A percentile compares a stretch with the other conserved stretches of the same genome.
Conservation (phyloP, 352 stramenopile species). For the Aphanomyces invadans region DNA sequence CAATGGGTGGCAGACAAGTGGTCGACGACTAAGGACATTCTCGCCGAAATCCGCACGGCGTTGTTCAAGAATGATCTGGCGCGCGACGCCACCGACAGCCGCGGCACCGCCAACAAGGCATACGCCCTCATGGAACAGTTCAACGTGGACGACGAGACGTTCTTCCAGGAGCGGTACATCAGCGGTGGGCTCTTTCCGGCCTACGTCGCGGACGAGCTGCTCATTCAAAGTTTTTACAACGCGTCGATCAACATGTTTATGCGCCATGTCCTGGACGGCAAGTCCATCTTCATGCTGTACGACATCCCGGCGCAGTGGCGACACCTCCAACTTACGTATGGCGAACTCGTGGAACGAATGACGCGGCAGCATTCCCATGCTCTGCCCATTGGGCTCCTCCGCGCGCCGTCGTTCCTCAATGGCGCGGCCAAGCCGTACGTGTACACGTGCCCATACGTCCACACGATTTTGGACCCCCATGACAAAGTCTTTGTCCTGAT, state of each 20-base stretch:
- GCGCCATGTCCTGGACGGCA: constrained; percentile 71
- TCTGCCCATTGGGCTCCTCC: constrained; percentile 69
- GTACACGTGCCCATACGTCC: constrained; percentile 63
- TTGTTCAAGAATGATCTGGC: constrained; percentile 2
- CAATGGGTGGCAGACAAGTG: constrained; percentile 1
- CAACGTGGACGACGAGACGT: constrained; percentile 54
- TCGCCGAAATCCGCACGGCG: background rate
- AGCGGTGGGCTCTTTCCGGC: constrained; percentile 69
- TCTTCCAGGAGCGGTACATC: constrained; percentile 84
- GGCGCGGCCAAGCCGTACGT: constrained; percentile 66
- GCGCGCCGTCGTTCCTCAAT: constrained; percentile 38
- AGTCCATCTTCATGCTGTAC: constrained; percentile 81
- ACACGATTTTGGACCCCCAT: constrained; percentile 48
- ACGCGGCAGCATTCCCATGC: constrained; percentile 57
- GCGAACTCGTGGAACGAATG: constrained; percentile 71
- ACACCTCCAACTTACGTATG: constrained; percentile 41
- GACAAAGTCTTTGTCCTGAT: constrained; percentile 82
- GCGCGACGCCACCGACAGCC: background rate
- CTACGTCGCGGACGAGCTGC: constrained; percentile 66
- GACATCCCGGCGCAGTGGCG: constrained; percentile 55
- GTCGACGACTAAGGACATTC: background rate
- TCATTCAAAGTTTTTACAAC: constrained; percentile 86
- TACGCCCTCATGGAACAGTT: constrained; percentile 19
- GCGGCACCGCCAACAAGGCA: background rate
- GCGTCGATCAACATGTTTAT: constrained; percentile 79